phyloP scores from a whole-genome alignment of 2,329 filamentous ascomycete species.

The Microdochium paspali region DNA sequence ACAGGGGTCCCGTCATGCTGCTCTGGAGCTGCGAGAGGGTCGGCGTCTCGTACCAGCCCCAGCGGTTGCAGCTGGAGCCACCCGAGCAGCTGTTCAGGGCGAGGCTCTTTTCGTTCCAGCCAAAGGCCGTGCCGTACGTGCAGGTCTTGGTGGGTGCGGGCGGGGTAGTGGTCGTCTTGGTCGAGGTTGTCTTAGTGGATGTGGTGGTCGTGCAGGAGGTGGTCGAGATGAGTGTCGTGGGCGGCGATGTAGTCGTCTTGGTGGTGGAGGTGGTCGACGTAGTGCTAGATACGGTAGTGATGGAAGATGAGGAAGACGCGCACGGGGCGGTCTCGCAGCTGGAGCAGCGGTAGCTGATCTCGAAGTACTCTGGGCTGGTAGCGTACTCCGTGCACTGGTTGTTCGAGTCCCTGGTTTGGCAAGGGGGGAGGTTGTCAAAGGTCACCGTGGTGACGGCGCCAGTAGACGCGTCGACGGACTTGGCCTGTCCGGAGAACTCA shows the following conservation, averaged over 20 bases:
- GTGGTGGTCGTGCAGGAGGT: neutral
- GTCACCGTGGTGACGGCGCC: too few species aligned
- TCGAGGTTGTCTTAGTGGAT: neutral
- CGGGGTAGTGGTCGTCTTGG: neutral
- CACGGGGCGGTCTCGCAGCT: too few species aligned
- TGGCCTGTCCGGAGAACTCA: too few species aligned
- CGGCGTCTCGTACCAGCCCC: slow-evolving; percentile 9
- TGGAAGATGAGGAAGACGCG: too few species aligned
- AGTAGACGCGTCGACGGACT: too few species aligned
- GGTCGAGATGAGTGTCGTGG: neutral
- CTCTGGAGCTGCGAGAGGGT: slow-evolving; percentile 6
- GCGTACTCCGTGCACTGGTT: too few species aligned
- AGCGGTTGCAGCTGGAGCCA: slow-evolving; percentile 9
- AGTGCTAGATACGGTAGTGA: neutral
- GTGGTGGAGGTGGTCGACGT: neutral
- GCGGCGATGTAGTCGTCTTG: neutral
- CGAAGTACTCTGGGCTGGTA: too few species aligned
- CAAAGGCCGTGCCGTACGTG: slow-evolving; percentile 1
- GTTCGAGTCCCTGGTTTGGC: too few species aligned
- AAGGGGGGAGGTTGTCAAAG: too few species aligned
- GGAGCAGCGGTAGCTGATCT: too few species aligned
- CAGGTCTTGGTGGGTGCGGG: neutral
- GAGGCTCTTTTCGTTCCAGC: slow-evolving; percentile 6
- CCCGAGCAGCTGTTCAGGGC: slow-evolving; percentile 7
- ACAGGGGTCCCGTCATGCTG: slow-evolving; percentile 3